Base-by-base conservation (phyloP, 2,329 filamentous ascomycete genomes). In the Ramularia endophylla region DNA sequence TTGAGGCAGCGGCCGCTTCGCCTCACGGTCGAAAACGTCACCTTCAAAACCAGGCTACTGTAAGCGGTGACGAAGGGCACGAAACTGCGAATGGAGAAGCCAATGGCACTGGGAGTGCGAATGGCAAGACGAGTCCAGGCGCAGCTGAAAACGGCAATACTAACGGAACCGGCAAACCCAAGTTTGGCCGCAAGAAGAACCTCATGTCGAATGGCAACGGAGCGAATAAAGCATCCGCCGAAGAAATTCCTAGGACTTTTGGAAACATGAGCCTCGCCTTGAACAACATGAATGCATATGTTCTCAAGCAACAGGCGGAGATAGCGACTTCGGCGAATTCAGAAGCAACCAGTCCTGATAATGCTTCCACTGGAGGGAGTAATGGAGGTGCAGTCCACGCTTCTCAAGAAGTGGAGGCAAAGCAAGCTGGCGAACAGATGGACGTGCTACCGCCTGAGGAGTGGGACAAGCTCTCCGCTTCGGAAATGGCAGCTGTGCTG, bases 1-100 rank as follows among this genome's bases (percentile, higher is more conserved):
- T 61, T 59, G 4, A 71, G 74, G 13, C 71, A 59, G 30, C 57
- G 51, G 75, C 78, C 19, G 74, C 71, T 18, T 80, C 80, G 4
- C 58, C 54, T 3, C 53, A 55, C 35, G 50, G 52, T 46, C 49
- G 53, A 40, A 57, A 60, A 47, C 52, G 54, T 11, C 44, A 54
- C 6, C 28, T 44, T 15, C 41, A 34, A 37, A 43, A 36, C 36
- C 46, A 49, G 18, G 37, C 36, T 35, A 44, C 44, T 75, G 16
- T 8, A 18, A 57, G 56, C 31, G 54, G 53, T 20, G 55, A 58
- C 28, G 55, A 56, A 22, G 44, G 36, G 6, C 46, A 49, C 19
- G 52, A 53, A 13, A 42, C 28, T 19, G 72, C 52, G 65, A 71
- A 46, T 61, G 73, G 33, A 29, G 51, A 48, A 25, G 46, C 32